Base-by-base conservation (phyloP, 352 stramenopile species). In the Globisporangium nunn region DNA sequence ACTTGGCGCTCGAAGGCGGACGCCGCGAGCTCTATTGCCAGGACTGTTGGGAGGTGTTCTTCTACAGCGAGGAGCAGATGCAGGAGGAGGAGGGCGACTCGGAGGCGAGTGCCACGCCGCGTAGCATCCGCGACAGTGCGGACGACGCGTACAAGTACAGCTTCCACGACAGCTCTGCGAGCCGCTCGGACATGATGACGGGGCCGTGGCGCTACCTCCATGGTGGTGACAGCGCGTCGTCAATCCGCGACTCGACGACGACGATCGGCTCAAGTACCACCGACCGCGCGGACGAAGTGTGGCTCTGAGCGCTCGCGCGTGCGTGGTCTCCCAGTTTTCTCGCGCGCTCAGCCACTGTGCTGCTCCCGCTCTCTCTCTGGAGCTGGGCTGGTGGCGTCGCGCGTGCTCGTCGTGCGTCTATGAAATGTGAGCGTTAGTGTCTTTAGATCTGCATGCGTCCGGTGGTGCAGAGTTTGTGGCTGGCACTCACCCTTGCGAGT, bases 41-140 rank as follows among this genome's bases (percentile, higher is more conserved):
- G 63, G 78, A 91, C 33, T 91, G 81, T 61, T 91, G 77, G 74
- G 81, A 88, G 43, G 50, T 87, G 48, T 85, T 85, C 49, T 91
- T 88, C 61, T 86, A 75, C 66, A 80, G 62, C 57, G 76, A 87
- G 45, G 67, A 76, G 17, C 54, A 61, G 6, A 43, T 68, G 14
- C 70, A 78, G 28, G 67, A 74, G 44, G 64, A 69, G 35, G 58
- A 48, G 45, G 50, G 18, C 41, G 53, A 50, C 8, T 63, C 33
- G 40, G 43, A 54, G 28, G 30, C 45, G 30, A 60, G 58, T 37
- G 54, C 37, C 23, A 64, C 54, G 29, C 54, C 54, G 28, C 57
- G 60, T 15, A 58, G 55, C 29, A 2, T 58, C 10, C 51, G 58
- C 28, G 52, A 59, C 44, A 62, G 54, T 18, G 33, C 55, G 11